Evolutionary conservation across 371 early-diverging fungal species (phyloP), one percentile per base, ranked within the genome.

Genomic region (Mortierella sp.): DNA sequence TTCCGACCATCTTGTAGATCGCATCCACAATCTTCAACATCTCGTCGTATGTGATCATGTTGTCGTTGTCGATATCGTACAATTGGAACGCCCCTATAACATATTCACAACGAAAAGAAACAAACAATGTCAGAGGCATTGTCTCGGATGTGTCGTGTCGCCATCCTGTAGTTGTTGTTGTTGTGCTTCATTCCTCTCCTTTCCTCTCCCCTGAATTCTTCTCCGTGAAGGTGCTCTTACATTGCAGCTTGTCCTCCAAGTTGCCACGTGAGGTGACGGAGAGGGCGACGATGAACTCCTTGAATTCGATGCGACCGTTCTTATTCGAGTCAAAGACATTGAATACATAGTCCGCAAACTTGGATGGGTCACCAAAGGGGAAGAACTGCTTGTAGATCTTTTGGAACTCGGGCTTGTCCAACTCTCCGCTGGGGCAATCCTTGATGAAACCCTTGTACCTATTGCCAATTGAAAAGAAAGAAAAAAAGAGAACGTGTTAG

Each of bases 341-440:
- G 81, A 98, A 97, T 3, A 96, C 97, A 88, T 96, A 94, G 78
- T 97, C 96, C 27, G 98, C 97, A 89, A 97, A 99, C 44, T 91
- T 90, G 71, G 95, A 92, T 4, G 98, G 92, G 88, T 99, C 98
- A 49, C 98, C 98, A 87, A 99, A 98, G 14, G 99, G 98, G 83
- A 98, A 99, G 90, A 97, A 98, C 83, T 96, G 96, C 88, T 98
- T 97, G 91, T 98, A 99, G 65, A 98, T 97, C 80, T 95, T 95
- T 88, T 95, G 95, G 81, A 99, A 98, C 78, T 96, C 96, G 11
- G 92, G 88, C 83, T 93, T 91, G 88, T 95, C 93, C 56, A 98
- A 90, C 79, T 93, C 89, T 27, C 98, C 98, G 18, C 91, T 84
- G 7, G 98, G 98, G 83, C 97, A 97, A 84, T 97, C 97, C 83